Evolutionary conservation across 495 filamentous ascomycete species (phyloP).

Genomic region (Xylaria sp.): DNA sequence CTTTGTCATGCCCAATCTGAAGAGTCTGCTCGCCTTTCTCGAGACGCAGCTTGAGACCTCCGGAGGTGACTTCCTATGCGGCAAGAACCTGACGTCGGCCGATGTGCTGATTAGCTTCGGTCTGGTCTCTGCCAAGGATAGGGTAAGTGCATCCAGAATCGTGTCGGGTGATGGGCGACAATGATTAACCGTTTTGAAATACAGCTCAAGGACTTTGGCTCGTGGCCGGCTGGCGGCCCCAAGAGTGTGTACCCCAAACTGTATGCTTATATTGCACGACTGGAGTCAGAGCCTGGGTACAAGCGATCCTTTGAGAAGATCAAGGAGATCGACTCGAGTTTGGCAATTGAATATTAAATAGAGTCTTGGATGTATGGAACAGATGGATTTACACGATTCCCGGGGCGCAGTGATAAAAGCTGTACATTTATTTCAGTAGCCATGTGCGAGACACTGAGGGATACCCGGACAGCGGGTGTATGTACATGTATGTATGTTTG

Average conservation of each 20-base stretch:
- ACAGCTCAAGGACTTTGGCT: slow-evolving; percentile 55
- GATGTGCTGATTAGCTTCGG: slow-evolving; percentile 85
- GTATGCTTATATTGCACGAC: slow-evolving; percentile 64
- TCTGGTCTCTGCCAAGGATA: slow-evolving; percentile 63
- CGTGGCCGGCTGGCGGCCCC: slow-evolving; percentile 34
- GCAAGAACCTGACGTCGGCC: slow-evolving; percentile 72
- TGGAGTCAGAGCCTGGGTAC: slow-evolving; percentile 70
- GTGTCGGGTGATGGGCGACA: not conserved
- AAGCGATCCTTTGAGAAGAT: slow-evolving; percentile 62
- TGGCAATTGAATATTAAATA: slow-evolving; percentile 33
- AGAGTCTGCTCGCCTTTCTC: slow-evolving; percentile 72
- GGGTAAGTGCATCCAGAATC: slow-evolving; percentile 23
- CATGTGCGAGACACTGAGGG: not conserved
- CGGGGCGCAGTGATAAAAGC: not conserved
- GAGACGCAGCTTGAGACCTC: slow-evolving; percentile 72
- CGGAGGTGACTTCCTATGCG: slow-evolving; percentile 73
- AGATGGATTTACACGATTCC: not conserved
- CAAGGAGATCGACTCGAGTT: slow-evolving; percentile 63
- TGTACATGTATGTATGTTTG: too few species aligned
- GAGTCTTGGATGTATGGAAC: not conserved
- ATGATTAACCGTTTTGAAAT: not conserved
- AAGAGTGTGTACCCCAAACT: slow-evolving; percentile 52
- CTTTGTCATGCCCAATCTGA: slow-evolving; percentile 70
- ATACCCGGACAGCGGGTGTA: not conserved
- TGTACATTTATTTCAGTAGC: not conserved